phyloP scores from a whole-genome alignment of 495 filamentous ascomycete genomes.

The Penicillium alfredii region DNA sequence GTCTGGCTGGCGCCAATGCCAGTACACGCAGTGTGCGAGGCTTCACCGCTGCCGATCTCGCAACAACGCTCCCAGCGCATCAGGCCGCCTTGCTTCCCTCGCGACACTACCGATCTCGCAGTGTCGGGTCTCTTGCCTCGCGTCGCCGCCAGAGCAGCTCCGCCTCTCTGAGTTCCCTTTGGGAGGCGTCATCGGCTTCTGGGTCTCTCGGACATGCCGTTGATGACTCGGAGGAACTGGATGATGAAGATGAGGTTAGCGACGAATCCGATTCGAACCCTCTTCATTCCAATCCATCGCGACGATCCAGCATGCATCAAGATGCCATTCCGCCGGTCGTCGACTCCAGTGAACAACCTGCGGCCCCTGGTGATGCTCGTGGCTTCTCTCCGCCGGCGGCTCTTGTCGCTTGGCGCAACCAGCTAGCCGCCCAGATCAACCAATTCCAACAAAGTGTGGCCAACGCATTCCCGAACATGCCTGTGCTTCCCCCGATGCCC shows the following conservation, averaged over 20 bases:
- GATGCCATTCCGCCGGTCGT: constrained; percentile 20
- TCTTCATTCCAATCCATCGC: constrained; percentile 40
- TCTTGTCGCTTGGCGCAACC: constrained; percentile 68
- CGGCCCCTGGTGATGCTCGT: constrained; percentile 25
- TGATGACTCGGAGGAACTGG: constrained; percentile 36
- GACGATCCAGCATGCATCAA: constrained; percentile 41
- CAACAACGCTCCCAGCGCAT: constrained; percentile 52
- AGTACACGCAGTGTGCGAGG: constrained; percentile 64
- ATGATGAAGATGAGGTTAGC: constrained; percentile 37
- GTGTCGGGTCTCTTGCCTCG: constrained; percentile 46
- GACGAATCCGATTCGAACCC: constrained; percentile 35
- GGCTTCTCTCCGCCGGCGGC: constrained; percentile 53
- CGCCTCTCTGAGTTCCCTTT: constrained; percentile 57
- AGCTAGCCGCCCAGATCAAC: constrained; percentile 70
- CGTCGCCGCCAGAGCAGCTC: constrained; percentile 63
- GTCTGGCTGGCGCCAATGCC: constrained; percentile 66
- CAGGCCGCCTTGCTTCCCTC: constrained; percentile 50
- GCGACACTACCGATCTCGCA: constrained; percentile 52
- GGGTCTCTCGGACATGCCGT: constrained; percentile 36
- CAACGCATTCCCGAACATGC: constrained; percentile 63
- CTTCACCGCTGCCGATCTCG: constrained; percentile 67
- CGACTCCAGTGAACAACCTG: constrained; percentile 21
- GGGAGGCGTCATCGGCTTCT: constrained; percentile 47
- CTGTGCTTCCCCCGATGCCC: constrained; percentile 53
- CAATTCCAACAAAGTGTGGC: constrained; percentile 70